Conservation (phyloP, 176 grass and related monocot genomes). For the maize (Zea mays) region Zm-B73-REFERENCE-NAM-5.0 NC_050104.1:115339001-115339500, state of each 20-base stretch:
- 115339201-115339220: not conserved
- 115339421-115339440: slow-evolving; percentile 76
- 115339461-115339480: slow-evolving; percentile 54
- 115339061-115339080: not conserved
- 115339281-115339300: not conserved
- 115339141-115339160: not conserved
- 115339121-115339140: too few relatives aligned
- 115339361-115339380: not conserved
- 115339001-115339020: not conserved
- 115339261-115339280: not conserved
- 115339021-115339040: not conserved
- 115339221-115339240: not conserved
- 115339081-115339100: not conserved
- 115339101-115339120: not conserved
- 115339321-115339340: not conserved
- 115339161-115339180: not conserved
- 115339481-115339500: slow-evolving; percentile 65
- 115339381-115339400: slow-evolving; percentile 1
- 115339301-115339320: not conserved
- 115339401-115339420: not conserved
- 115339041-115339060: not conserved
- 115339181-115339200: not conserved
- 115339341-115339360: not conserved
- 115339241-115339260: not conserved
- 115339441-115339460: slow-evolving; percentile 64